Percentiles rank a stretch among this genome's conserved stretches.
Evolutionary conservation across 2,329 filamentous ascomycete species (phyloP).

Genomic region (Exophiala alcalophila): DNA sequence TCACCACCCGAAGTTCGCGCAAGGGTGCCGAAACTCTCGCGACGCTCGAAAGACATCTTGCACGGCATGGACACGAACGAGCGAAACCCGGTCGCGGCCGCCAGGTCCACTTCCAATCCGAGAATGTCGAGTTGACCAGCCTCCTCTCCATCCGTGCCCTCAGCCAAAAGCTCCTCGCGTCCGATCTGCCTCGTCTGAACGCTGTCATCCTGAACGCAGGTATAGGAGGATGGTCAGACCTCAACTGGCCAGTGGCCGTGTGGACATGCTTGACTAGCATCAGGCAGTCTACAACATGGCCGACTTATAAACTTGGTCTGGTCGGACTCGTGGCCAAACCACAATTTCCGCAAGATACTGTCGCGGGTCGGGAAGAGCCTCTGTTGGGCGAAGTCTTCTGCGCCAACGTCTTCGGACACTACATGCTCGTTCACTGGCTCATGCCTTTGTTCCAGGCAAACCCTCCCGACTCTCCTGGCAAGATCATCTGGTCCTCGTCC

Average conservation of each 20-base stretch:
- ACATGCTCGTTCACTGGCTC: constrained; percentile 78
- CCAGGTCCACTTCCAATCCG: constrained; percentile 52
- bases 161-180: constrained; percentile 48
- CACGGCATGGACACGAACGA: constrained; percentile 40
- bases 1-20: constrained; percentile 71
- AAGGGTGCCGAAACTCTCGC: constrained; percentile 73
- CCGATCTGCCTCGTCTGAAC: constrained; percentile 67
- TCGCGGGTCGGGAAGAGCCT: constrained; percentile 46
- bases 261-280: constrained; percentile 60
- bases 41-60: constrained; percentile 62
- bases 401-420: constrained; percentile 93
- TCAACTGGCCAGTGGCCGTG: constrained; percentile 65
- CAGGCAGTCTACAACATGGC: constrained; percentile 69
- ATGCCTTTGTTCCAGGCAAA: constrained; percentile 65
- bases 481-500: constrained; percentile 84
- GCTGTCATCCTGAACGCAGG: constrained; percentile 82
- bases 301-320: constrained; percentile 67
- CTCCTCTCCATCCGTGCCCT: constrained; percentile 56
- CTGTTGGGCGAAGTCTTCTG: constrained; percentile 78
- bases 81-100: constrained; percentile 41
- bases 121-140: constrained; percentile 57
- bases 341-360: constrained; percentile 43
- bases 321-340: constrained; percentile 54
- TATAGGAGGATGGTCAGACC: constrained; percentile 78
- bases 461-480: constrained; percentile 50